Base-by-base conservation (phyloP, 2,329 filamentous ascomycete species). In the Clonostachys sp. region DNA sequence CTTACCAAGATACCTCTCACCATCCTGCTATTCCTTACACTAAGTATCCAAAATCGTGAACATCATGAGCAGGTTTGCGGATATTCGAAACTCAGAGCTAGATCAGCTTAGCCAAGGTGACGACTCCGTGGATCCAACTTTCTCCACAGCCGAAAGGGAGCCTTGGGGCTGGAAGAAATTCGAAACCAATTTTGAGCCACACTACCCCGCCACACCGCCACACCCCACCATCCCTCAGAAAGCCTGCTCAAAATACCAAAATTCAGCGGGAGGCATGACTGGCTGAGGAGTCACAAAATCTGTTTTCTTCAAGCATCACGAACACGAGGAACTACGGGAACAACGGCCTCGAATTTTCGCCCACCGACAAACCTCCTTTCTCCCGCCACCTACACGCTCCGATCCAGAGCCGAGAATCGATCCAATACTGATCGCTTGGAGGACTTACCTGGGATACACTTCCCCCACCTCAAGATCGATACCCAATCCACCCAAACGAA, bases 201-300 rank as follows among this genome's bases (percentile, higher is more conserved):
- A 63, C 55, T 67, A 63, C 64, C 64, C 44, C 49, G 41, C 36
- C 44, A 56, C 52, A 48, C 41, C 59, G 62, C 61, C 62, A 65
- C 65, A 65, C 61, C 62, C 63, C 60, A 59, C 62, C 64, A 66
- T 62, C 61, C 67, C 66, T 67, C 67, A 68, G 66, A 63, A 66
- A 64, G 59, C 57, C 57, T 55, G 57, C 46, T 55, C 55, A 66
- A 70, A 68, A 65, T 70, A 60, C 67, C 66, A 71, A 71, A 70
- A 70, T 70, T 69, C 24, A 30, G 24, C 24, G 24, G 24, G 24
- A 30, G 24, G 24, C 24, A 30, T 30, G 24, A 30, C 24, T 30
- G 24, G 24, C 24, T 30, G 24, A 30, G 24, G 24, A 30, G 24
- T 30, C 24, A 30, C 24, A 30, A 30, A 30, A 30, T 10, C 24